Base-by-base conservation (phyloP, 768 basidiomycete genomes). In the Lentinula sp. region DNA sequence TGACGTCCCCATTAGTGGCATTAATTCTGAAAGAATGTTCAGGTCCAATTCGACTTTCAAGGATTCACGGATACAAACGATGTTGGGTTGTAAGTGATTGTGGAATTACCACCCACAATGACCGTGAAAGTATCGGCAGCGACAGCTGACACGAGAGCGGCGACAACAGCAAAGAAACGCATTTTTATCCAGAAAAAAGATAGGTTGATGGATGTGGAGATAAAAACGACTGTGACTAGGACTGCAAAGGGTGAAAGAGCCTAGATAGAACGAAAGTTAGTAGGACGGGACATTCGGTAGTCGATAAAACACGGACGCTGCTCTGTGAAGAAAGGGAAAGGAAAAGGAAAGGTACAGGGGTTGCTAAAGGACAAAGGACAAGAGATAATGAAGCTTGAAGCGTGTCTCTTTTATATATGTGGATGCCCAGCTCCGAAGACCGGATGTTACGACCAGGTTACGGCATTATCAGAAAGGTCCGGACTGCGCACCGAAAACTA, bases 1-100 rank as follows among this genome's bases (percentile, higher is more conserved):
- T 70, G 23, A 70, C 72, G 56, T 79, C 78, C 21, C 76, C 76
- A 21, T 54, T 63, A 37, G 69, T 62, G 15, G 74, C 78, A 15
- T 66, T 69, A 39, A 79, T 66, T 21, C 75, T 77, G 46, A 28
- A 53, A 52, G 32, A 57, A 21, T 37, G 9, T 28, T 58, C 18
- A 5, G 37, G 13, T 4, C 51, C 35, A 6, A 16, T 21, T n/a
- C 2, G 50, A n/a, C 11, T 18, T 32, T 51, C 16, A 34, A 15
- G 45, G 43, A 16, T 10, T 42, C 4, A 32, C 18, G 1, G 32
- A 21, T 40, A 61, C 62, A 39, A 31, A 63, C 46, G 21, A 57
- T 31, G 63, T 32, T 34, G 75, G 75, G 21, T 68, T 65, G 60
- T 68, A 75, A 4, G 66, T 66, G 45, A 72, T 64, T 16, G 49